Evolutionary conservation across 1,284 basidiomycete species (phyloP).

Genomic region (Nidula niveotomentosa): DNA sequence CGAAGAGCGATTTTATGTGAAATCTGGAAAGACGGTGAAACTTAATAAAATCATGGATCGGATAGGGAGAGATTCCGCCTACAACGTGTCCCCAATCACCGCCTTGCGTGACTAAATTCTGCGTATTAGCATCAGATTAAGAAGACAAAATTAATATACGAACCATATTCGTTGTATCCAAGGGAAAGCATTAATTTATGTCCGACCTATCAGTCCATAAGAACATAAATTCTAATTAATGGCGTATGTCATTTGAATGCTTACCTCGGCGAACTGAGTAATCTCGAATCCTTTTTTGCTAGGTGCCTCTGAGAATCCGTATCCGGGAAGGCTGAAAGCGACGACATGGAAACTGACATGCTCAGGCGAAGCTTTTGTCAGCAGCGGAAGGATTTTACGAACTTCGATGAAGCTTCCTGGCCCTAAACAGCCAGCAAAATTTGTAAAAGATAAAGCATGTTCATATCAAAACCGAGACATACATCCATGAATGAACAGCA

Average conservation of each 20-base stretch:
- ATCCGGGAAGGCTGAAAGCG: conserved; percentile 47
- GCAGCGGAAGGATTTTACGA: conserved; percentile 48
- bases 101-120: conserved; percentile 37
- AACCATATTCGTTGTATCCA: conserved; percentile 48
- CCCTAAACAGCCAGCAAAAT: conserved; percentile 34
- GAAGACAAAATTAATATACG: conserved; percentile 7
- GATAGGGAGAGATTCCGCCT: conserved; percentile 5
- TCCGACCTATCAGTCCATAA: conserved; percentile 22
- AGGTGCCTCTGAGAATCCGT: conserved; percentile 46
- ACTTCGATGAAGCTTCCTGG: conserved; percentile 59
- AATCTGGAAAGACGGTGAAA: not conserved
- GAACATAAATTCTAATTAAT: not conserved
- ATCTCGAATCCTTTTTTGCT: conserved; percentile 26
- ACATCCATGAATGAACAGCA: conserved; percentile 57
- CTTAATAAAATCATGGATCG: not conserved
- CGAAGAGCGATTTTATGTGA: not conserved
- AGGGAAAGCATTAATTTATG: conserved; percentile 46
- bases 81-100: conserved; percentile 45
- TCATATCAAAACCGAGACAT: conserved; percentile 13
- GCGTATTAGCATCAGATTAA: not conserved
- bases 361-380: conserved; percentile 36
- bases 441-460: not conserved
- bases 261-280: conserved; percentile 35
- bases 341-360: conserved; percentile 60
- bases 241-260: not conserved